Evolutionary conservation across 306 rosid genomes (phyloP), one percentile per base, ranked within the genome.

Genomic region (Mucuna pruriens): DNA sequence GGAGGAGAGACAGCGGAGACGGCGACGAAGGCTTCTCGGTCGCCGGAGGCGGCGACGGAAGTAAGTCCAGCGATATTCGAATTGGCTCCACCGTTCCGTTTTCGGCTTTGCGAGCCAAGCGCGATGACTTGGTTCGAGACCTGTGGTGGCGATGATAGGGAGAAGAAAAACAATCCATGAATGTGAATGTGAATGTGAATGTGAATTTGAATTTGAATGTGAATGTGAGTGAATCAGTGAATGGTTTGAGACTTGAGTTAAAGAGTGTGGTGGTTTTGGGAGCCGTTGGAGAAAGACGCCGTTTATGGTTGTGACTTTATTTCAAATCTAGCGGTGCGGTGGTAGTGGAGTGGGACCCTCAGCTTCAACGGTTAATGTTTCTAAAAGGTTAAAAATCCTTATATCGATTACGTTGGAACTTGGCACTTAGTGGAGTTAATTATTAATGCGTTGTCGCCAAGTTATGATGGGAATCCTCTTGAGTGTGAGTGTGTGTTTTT

Each of bases 111-210:
- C 89, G 89, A 39, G 49, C 23, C 45, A 51, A 88, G 2, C 91
- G 85, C 12, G 94, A 77, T 1, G 89, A 86, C 65, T 84, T 88
- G 76, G 84, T 71, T 29, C 86, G 81, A 3, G 86, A 86, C 0
- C 77, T 79, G 12, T 23, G 72, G 58, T 61, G 82, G 20, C 82
- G 89, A 36, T 69, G 86, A 71, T 87, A 64, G 40, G 88, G 89
- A 1, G 90, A 74, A 62, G 66, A 25, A 6, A 78, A 72, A 45
- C 89, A 85, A 60, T 86, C 97, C 97, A 92, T 92, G 63, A 73
- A 38, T 62, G 9, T 46, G 57, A 34, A 38, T n/a, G 73, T 36
- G 26, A 54, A 52, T 17, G 1, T 52, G 60, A 52, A 52, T 9
- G 4, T 26, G 36, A 31, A 42, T 17, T 74, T 26, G 60, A 52